phyloP scores from a whole-genome alignment of 176 grass and related monocot genomes.

The Raddia distichophylla region DNA sequence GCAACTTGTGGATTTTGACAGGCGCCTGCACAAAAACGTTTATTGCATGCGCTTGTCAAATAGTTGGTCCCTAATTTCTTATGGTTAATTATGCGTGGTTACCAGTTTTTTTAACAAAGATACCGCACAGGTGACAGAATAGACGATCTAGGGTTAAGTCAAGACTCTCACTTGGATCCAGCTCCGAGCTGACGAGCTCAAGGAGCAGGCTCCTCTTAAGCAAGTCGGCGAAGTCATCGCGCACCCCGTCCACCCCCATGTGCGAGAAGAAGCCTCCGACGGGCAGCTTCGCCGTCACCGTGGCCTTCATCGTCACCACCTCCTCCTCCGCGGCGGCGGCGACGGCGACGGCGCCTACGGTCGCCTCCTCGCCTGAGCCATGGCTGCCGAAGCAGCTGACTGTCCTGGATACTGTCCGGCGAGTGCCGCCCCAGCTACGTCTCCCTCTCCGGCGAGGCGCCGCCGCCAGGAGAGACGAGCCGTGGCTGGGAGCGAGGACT shows the following conservation, averaged over 20 bases:
- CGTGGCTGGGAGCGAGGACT: background rate
- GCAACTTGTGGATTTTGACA: no score
- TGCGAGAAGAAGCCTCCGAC: constrained; percentile 38
- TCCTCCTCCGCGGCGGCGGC: background rate
- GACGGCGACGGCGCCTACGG: background rate
- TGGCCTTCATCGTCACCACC: constrained; percentile 28
- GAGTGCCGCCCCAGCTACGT: background rate
- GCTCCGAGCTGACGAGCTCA: constrained; percentile 52
- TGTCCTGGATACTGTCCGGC: background rate
- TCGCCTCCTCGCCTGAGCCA: background rate
- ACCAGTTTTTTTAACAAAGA: no score
- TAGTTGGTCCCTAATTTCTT: no score
- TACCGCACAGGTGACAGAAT: no score
- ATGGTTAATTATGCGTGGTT: no score
- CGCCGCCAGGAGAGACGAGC: background rate
- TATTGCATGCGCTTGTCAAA: no score
- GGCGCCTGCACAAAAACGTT: no score
- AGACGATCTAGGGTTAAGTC: no score
- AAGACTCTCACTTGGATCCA: constrained; percentile 50
- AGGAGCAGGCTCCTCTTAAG: constrained; percentile 11
- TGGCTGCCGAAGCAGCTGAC: background rate
- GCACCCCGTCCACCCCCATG: constrained; percentile 11
- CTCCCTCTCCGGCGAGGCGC: background rate
- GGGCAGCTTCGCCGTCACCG: constrained; percentile 45
- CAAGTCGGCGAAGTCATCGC: constrained; percentile 40